Base-by-base conservation (phyloP, 208 protist genomes). In the Leptomonas pyrrhocoris region DNA sequence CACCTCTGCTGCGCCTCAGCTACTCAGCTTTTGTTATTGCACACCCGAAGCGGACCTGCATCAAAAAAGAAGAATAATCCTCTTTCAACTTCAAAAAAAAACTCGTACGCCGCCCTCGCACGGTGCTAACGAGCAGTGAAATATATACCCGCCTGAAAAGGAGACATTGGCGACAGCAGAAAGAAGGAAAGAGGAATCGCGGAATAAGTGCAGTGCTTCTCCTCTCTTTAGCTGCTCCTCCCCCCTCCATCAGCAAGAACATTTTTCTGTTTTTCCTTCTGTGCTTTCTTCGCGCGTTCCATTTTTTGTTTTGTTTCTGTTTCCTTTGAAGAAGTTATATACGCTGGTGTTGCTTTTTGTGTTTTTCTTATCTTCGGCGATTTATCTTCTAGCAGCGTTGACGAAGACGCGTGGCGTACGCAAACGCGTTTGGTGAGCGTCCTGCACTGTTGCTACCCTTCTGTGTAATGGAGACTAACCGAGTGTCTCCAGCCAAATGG, bases 401-500 rank as follows among this genome's bases (percentile, higher is more conserved):
- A 57, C 51, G 27, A 30, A 9, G 23, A 30, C 51, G 12, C 12
- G 45, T 49, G 45, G 5, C 3, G 18, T 53, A 2, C 5, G 21
- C 21, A 53, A 53, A 28, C 23, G 21, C 48, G 21, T 27, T 58
- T 15, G 2, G 16, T 48, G 7, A 19, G 34, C 43, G 16, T 48
- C 16, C 11, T 19, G 25, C 53, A 4, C n/a, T 42, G 31, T 30
- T 15, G 23, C 18, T 6, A 45, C 61, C 21, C 13, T 9, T 27
- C 19, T 2, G 18, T 31, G 36, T 13, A 36, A 77, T 77, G 71
- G 71, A 77, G 42, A 46, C 64, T 3, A 66, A 71, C 31, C 34
- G 63, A 8, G 63, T 48, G 6, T 67, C 57, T 0, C 66, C 71
- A 2, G 49, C 71, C 18, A 77, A 77, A 38, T 77, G 71, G 71